Percentiles rank a stretch among this genome's conserved stretches.
Conservation (phyloP, 2,329 filamentous ascomycete species). For the Aspergillus hiratsukae region DNA sequence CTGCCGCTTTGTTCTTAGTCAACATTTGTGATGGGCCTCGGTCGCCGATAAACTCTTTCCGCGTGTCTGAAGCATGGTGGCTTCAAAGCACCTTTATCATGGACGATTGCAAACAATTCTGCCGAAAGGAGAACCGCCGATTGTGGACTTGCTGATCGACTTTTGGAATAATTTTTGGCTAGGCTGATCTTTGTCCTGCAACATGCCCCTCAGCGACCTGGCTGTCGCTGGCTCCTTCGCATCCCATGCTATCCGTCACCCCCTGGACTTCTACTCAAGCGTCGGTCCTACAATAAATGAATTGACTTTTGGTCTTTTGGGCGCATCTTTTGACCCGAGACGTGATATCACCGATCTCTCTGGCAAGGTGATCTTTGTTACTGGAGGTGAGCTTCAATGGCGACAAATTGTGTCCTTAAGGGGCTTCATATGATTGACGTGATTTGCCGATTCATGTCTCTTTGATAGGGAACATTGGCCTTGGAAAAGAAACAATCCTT, state of each 20-base stretch:
- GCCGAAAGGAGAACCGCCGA: background rate
- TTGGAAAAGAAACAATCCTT: conserved; percentile 45
- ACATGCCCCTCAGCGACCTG: conserved; percentile 7
- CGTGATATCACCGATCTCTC: conserved; percentile 44
- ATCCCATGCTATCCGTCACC: conserved; percentile 23
- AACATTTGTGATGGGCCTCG: background rate
- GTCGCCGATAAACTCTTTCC: background rate
- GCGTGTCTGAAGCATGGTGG: background rate
- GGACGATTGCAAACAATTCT: background rate
- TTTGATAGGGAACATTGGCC: conserved; percentile 41
- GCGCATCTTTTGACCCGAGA: conserved; percentile 39
- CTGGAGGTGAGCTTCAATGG: conserved; percentile 40
- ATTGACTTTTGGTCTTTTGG: conserved; percentile 29
- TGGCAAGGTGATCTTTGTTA: conserved; percentile 50
- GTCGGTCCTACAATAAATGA: conserved; percentile 34
- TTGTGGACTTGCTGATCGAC: background rate
- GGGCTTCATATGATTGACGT: background rate
- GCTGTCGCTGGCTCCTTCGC: conserved; percentile 13
- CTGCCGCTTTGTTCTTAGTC: background rate
- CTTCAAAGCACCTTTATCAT: background rate
- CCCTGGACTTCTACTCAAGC: conserved; percentile 26
- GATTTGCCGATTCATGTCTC: background rate
- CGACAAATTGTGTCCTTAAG: background rate
- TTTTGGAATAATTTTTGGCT: background rate
- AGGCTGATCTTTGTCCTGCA: background rate